A percentile compares a stretch with the other conserved stretches of the same genome.
These are phyloP conservation scores for Candida sonorensis DNA, from an alignment of 805 yeast genomes.

Conservation along the genomic window DNA sequence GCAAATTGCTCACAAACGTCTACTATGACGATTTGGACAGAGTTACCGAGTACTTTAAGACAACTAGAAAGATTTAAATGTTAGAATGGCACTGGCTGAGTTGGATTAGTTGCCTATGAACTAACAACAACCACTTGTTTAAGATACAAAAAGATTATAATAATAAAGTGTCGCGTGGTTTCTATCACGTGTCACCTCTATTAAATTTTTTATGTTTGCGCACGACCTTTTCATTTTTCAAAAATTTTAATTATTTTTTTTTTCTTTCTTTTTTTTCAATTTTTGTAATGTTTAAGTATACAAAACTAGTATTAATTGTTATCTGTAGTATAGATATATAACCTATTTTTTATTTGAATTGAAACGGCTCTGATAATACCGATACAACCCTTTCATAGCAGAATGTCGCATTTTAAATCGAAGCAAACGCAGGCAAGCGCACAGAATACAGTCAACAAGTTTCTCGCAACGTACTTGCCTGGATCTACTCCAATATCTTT, in stretches of 20 bases:
- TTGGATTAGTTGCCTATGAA: too few species aligned
- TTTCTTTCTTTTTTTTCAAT: slow-evolving; percentile 1
- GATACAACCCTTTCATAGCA: too few species aligned
- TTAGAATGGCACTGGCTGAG: too few species aligned
- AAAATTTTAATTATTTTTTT: slow-evolving; percentile 1
- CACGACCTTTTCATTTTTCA: slow-evolving; percentile 3
- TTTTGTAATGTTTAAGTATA: too few species aligned
- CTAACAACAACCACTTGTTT: too few species aligned
- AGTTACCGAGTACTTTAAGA: slow-evolving; percentile 42
- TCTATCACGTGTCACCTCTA: not conserved
- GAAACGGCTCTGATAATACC: too few species aligned
- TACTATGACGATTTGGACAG: slow-evolving; percentile 40
- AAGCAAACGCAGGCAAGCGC: slow-evolving; percentile 13
- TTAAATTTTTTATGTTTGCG: not conserved
- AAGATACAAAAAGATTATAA: too few species aligned
- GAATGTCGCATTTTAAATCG: slow-evolving; percentile 10
- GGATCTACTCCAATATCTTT: slow-evolving; percentile 6
- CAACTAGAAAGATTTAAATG: slow-evolving; percentile 36
- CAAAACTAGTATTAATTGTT: too few species aligned
- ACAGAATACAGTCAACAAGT: slow-evolving; percentile 18
- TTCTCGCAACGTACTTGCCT: slow-evolving; percentile 22
- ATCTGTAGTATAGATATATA: too few species aligned
- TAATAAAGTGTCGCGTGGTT: too few species aligned
- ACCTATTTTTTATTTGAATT: too few species aligned
- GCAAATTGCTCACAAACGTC: slow-evolving; percentile 30